Conservation (phyloP, 192 early-diverging fungal species). For the Mortierella antarctica region DNA sequence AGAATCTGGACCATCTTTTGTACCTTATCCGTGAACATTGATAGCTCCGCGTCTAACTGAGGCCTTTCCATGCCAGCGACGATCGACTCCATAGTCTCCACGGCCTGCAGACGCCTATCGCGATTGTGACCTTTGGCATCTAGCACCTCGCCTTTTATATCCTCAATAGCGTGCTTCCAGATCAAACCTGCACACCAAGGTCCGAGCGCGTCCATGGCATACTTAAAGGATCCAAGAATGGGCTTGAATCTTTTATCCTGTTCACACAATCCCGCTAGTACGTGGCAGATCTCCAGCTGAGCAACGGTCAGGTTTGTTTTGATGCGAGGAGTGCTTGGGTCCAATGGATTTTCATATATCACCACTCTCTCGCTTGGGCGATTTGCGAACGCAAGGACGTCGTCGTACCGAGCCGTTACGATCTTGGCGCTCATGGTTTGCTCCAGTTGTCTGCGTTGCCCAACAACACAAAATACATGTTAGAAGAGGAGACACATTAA, state of each 20-base stretch:
- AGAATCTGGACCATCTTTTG: constrained; percentile 17
- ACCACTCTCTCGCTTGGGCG: constrained; percentile 4
- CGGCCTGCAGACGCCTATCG: constrained; percentile 26
- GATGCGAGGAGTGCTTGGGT: neutral
- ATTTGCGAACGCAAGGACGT: constrained; percentile 16
- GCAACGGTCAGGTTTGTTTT: neutral
- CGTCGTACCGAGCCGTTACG: constrained; percentile 65
- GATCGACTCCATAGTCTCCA: constrained; percentile 37
- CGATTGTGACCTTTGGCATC: constrained; percentile 22
- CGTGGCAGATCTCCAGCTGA: constrained; percentile 28
- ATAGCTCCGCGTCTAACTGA: constrained; percentile 71
- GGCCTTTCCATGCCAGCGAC: constrained; percentile 29
- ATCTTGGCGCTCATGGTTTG: constrained; percentile 62
- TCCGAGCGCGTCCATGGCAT: constrained; percentile 68
- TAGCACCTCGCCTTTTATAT: constrained; percentile 49
- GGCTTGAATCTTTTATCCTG: constrained; percentile 49
- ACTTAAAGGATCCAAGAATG: constrained; percentile 51
- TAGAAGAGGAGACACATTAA: neutral
- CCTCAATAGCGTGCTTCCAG: constrained; percentile 66
- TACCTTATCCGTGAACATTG: constrained; percentile 69
- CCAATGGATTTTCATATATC: neutral
- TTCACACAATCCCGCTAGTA: constrained; percentile 38
- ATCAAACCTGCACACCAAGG: constrained; percentile 82
- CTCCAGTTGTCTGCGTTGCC: constrained; percentile 57
- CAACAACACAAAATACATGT: neutral